phyloP scores from a whole-genome alignment of 2,329 filamentous ascomycete species.

The Myriosclerotinia duriaeana region DNA sequence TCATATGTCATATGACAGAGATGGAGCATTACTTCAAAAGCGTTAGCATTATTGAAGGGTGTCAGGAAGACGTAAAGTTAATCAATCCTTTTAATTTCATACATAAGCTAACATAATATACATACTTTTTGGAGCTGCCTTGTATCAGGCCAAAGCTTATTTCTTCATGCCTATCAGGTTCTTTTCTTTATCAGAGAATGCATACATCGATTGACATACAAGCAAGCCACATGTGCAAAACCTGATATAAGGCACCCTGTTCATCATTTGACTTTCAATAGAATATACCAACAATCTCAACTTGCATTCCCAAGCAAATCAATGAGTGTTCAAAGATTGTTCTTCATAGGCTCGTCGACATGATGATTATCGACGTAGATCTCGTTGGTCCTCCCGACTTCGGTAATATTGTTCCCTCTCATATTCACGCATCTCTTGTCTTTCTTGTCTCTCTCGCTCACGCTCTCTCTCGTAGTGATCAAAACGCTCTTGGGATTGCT shows the following conservation, averaged over 20 bases:
- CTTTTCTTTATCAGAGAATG: neutral
- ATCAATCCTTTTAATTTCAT: neutral
- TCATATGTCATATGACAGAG: neutral
- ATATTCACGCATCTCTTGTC: constrained; percentile 1
- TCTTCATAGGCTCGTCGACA: neutral
- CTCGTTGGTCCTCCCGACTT: constrained; percentile 7
- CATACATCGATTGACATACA: neutral
- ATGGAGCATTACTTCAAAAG: neutral
- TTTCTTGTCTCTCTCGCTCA: constrained; percentile 17
- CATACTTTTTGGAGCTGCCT: neutral
- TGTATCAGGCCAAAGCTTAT: neutral
- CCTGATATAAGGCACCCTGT: neutral
- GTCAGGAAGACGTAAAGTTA: neutral
- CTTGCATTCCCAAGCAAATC: neutral
- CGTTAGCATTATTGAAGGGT: too few species aligned
- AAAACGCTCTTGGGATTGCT: constrained; percentile 24
- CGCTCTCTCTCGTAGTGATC: constrained; percentile 18
- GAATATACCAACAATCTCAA: neutral
- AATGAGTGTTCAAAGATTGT: too few species aligned
- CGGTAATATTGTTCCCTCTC: constrained; percentile 17
- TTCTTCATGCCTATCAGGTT: neutral
- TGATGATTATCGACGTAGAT: neutral
- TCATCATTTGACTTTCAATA: neutral
- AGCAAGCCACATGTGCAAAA: neutral
- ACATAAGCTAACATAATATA: neutral